Conservation (phyloP, 2,329 filamentous ascomycete species). For the Aureobasidium pullulans region DNA sequence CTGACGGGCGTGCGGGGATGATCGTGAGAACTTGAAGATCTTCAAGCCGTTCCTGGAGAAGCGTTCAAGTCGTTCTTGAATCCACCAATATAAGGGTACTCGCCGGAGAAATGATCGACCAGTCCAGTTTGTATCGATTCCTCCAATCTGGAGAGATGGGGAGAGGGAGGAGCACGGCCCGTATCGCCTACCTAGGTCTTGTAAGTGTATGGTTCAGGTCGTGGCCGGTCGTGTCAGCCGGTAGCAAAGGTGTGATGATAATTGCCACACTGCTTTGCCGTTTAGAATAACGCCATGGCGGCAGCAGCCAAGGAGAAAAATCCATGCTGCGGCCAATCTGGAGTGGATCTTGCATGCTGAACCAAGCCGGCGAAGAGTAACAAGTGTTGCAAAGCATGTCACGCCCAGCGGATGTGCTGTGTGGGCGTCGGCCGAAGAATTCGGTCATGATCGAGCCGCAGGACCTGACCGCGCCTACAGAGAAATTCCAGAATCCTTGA, state of each 20-base stretch:
- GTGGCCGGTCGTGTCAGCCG: slow-evolving; percentile 5
- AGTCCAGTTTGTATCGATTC: neutral
- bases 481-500: slow-evolving; percentile 2
- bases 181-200: neutral
- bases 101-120: neutral
- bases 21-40: neutral
- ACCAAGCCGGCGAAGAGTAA: neutral
- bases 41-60: neutral
- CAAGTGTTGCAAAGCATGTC: slow-evolving; percentile 8
- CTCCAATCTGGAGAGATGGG: neutral
- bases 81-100: neutral
- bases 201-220: neutral
- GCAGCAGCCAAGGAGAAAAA: neutral
- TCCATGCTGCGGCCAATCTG: neutral
- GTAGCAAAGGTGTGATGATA: neutral
- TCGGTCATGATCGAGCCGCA: neutral
- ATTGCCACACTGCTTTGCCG: slow-evolving; percentile 2
- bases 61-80: neutral
- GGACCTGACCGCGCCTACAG: neutral
- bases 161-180: neutral
- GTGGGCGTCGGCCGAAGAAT: neutral
- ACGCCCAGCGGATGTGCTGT: neutral
- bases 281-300: neutral
- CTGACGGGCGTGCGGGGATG: neutral
- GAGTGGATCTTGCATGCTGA: neutral